These are phyloP conservation scores for Coemansia sp. DNA, from an alignment of 192 early-diverging fungal species.

Conservation along the genomic window DNA sequence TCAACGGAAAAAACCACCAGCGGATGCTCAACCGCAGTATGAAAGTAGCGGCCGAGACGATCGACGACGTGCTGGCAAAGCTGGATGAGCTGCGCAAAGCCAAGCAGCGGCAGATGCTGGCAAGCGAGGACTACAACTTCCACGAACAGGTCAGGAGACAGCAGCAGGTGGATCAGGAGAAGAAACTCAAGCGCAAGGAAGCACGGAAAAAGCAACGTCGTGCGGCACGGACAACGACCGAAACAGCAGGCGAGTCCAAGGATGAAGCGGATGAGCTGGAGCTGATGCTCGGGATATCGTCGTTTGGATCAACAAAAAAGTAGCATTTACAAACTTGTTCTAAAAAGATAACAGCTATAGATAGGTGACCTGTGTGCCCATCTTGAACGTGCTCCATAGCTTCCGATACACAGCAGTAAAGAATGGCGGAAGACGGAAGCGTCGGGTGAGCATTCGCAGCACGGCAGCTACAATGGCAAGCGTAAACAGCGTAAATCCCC, in stretches of 20 bases:
- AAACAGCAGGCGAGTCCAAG: conserved; percentile 31
- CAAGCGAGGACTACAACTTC: conserved; percentile 43
- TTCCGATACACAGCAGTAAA: conserved; percentile 26
- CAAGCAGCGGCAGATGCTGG: conserved; percentile 48
- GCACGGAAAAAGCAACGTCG: conserved; percentile 56
- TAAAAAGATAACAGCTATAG: too few species aligned
- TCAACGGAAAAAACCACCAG: conserved; percentile 89
- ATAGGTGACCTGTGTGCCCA: conserved; percentile 52
- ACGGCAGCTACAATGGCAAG: conserved; percentile 36
- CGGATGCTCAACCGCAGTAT: conserved; percentile 76
- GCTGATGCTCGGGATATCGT: conserved; percentile 70
- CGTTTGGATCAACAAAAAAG: conserved; percentile 40
- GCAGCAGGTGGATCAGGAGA: conserved; percentile 63
- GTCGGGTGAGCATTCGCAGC: conserved; percentile 35
- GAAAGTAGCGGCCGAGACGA: conserved; percentile 76
- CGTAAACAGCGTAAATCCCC: conserved; percentile 51
- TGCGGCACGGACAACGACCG: conserved; percentile 44
- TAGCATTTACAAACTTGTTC: neutral
- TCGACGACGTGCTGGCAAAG: conserved; percentile 73
- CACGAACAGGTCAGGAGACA: conserved; percentile 65
- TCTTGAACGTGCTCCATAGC: conserved; percentile 46
- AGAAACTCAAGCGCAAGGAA: conserved; percentile 40
- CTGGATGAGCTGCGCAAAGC: conserved; percentile 72
- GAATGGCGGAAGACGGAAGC: conserved; percentile 39
- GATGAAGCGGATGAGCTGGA: conserved; percentile 65